Evolutionary conservation across 2,329 filamentous ascomycete species (phyloP).

Genomic region (Falciphora oryzae): DNA sequence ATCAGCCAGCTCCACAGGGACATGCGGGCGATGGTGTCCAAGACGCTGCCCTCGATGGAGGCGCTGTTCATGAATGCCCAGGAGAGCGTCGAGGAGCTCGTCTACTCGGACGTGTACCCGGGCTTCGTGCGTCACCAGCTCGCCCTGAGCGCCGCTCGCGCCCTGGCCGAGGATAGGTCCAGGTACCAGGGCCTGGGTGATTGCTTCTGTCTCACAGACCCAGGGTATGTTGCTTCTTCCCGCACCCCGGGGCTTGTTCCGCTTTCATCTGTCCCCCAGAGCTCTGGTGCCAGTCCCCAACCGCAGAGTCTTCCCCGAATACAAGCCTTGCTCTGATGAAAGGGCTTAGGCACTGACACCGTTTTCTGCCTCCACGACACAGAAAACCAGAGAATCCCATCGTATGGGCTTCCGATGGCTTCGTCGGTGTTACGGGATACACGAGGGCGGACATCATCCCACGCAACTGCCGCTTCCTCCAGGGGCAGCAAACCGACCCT

Average conservation of each 20-base stretch:
- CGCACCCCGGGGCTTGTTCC: too few species aligned
- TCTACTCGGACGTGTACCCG: slow-evolving; percentile 36
- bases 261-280: too few species aligned
- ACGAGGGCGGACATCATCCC: slow-evolving; percentile 37
- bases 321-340: too few species aligned
- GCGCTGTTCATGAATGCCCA: slow-evolving; percentile 28
- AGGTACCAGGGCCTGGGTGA: slow-evolving; percentile 50
- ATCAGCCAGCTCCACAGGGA: slow-evolving; percentile 21
- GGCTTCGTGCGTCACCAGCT: slow-evolving; percentile 42
- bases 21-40: slow-evolving; percentile 20
- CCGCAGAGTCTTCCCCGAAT: too few species aligned
- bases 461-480: slow-evolving; percentile 44
- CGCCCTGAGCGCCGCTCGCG: slow-evolving; percentile 29
- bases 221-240: slow-evolving; percentile 16
- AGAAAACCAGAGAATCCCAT: slow-evolving; percentile 44
- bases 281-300: too few species aligned
- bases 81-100: slow-evolving; percentile 29
- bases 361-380: neutral
- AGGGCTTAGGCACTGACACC: neutral
- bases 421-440: slow-evolving; percentile 43
- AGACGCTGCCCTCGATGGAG: slow-evolving; percentile 27
- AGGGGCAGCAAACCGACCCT: slow-evolving; percentile 34
- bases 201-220: slow-evolving; percentile 53
- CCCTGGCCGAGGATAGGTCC: slow-evolving; percentile 23
- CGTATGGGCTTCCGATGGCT: slow-evolving; percentile 42